Percentiles rank a stretch among this genome's conserved stretches.
Conservation (phyloP, 345 rosid species). For the Gossypium stocksii region DNA sequence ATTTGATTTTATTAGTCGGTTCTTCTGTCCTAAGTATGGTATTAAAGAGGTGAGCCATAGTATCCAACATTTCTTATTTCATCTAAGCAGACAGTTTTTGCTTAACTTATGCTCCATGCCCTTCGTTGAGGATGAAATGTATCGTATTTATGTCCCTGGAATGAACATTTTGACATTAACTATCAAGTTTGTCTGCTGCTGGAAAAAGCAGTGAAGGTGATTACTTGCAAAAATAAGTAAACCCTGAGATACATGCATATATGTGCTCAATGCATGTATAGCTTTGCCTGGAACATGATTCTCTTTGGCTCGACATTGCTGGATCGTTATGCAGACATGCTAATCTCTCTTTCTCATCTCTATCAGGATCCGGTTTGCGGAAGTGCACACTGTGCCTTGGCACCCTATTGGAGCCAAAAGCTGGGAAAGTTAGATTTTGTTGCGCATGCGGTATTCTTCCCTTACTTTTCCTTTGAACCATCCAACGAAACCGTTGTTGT, state of each 20-base stretch:
- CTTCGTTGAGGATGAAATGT: background rate
- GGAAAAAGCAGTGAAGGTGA: background rate
- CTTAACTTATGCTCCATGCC: background rate
- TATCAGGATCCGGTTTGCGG: slow-evolving; percentile 80
- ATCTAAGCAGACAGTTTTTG: background rate
- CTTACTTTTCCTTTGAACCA: background rate
- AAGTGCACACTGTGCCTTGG: slow-evolving; percentile 73
- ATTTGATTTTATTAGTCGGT: slow-evolving; percentile 65
- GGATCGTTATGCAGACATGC: background rate
- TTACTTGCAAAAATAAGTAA: background rate
- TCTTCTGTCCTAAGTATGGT: slow-evolving; percentile 64
- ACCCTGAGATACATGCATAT: background rate
- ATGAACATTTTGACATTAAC: background rate
- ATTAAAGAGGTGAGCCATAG: slow-evolving; percentile 48
- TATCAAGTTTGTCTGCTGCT: background rate
- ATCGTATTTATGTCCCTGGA: background rate
- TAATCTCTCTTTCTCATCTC: background rate
- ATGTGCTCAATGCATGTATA: background rate
- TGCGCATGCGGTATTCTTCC: slow-evolving; percentile 39
- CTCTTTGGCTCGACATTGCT: background rate
- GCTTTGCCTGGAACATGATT: background rate
- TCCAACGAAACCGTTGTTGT: background rate
- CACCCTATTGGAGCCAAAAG: slow-evolving; percentile 67
- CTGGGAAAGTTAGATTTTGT: slow-evolving; percentile 52
- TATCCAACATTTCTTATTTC: background rate